Evolutionary conservation across 2,329 filamentous ascomycete genomes (phyloP).

Genomic region (Pseudocercospora crystallina): DNA sequence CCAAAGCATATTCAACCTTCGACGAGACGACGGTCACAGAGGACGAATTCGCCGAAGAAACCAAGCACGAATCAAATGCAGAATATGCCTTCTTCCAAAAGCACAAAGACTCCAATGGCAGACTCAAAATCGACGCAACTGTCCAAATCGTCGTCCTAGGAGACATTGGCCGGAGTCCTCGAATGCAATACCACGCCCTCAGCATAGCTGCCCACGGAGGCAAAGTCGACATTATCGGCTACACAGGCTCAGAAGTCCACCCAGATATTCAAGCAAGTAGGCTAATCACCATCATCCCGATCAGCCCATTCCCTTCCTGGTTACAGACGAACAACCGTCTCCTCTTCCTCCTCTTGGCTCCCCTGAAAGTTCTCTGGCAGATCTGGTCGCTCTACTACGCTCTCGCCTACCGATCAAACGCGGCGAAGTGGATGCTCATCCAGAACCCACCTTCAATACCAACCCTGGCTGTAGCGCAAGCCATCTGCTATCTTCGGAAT

Average conservation of each 20-base stretch:
- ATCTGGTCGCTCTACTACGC: slow-evolving; percentile 67
- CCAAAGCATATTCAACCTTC: slow-evolving; percentile 51
- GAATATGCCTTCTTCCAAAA: slow-evolving; percentile 31
- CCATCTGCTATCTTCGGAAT: slow-evolving; percentile 73
- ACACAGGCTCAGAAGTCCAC: slow-evolving; percentile 79
- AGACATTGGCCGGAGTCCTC: slow-evolving; percentile 91
- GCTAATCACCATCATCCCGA: slow-evolving; percentile 68
- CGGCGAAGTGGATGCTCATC: slow-evolving; percentile 81
- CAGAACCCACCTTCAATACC: slow-evolving; percentile 95
- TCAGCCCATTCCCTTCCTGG: slow-evolving; percentile 65
- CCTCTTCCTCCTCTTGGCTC: slow-evolving; percentile 75
- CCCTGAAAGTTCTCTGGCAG: slow-evolving; percentile 85
- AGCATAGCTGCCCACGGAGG: slow-evolving; percentile 83
- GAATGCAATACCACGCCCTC: slow-evolving; percentile 97
- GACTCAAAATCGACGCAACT: slow-evolving; percentile 44
- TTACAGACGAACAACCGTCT: slow-evolving; percentile 68
- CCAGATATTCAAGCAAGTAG: slow-evolving; percentile 71
- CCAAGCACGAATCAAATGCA: slow-evolving; percentile 23
- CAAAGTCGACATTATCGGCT: slow-evolving; percentile 82
- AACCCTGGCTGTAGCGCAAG: slow-evolving; percentile 72
- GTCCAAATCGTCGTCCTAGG: slow-evolving; percentile 89
- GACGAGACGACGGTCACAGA: slow-evolving; percentile 27
- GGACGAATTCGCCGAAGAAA: slow-evolving; percentile 29
- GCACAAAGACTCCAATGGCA: slow-evolving; percentile 24
- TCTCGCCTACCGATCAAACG: slow-evolving; percentile 71